Base-by-base conservation (phyloP, 768 basidiomycete species). In the Podaxis carcinomalis region DNA sequence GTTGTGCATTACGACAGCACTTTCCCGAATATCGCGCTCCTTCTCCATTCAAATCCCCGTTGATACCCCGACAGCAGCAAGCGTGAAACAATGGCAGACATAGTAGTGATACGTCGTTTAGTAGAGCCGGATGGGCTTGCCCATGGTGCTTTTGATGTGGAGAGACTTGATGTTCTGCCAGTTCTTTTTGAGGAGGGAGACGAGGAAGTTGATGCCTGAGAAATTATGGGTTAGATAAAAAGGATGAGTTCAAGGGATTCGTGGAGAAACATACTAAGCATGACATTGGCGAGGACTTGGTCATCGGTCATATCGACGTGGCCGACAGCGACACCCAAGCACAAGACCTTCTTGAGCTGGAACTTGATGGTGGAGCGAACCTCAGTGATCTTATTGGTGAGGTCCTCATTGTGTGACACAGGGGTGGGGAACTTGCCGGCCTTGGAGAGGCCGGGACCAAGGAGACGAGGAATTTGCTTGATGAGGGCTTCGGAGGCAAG, bases 331-430 rank as follows among this genome's bases (percentile, higher is more conserved):
- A 98, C 96, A 81, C 95, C 97, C 80, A 99, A 82, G 81, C 97
- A 99, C 61, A 99, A 84, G 62, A 98, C 97, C 82, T 95, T 95
- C 87, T 98, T 98, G 59, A 98, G 86, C 84, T 98, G 96, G 92
- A 98, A 98, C 82, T 98, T 99, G 87, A 99, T 98, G 67, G 96
- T 98, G 67, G 94, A 96, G 73, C 93, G 90, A 68, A 99, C 95
- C 77, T 99, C 97, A 66, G 78, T 86, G 73, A 97, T 81, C 82
- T 98, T 98, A 82, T 87, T 90, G 72, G 70, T 69, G 58, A 99
- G 79, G 77, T 98, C 96, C 72, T 99, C 97, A 32, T 83, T 73
- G 75, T 95, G 93, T 19, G 93, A 89, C 74, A 99, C 86, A 68
- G 97, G 95, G 59, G 96, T 98, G 53, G 95, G 96, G 90, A 98